Base-by-base conservation (phyloP, 352 stramenopile species). In the Globisporangium carolinianum region DNA sequence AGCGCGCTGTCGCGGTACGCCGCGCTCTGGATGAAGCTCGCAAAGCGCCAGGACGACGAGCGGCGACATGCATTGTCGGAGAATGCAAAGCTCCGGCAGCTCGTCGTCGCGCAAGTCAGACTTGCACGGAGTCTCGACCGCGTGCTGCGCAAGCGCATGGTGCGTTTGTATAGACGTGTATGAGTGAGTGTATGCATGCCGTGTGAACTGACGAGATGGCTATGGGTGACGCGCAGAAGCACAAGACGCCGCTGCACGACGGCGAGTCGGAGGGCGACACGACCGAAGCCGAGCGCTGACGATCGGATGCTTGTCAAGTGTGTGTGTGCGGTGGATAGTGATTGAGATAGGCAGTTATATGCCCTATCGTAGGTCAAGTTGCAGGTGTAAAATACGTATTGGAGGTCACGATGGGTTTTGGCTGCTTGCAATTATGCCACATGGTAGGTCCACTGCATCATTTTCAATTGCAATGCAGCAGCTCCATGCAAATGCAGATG, bases 1-100 rank as follows among this genome's bases (percentile, higher is more conserved):
- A 49, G 57, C 39, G n/a, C 49, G 11, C 35, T 53, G n/a, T 61
- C 49, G 18, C 62, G 57, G 6, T 62, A 57, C 37, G 57, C 57
- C 11, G 47, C 53, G 46, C 47, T 65, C 2, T 65, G 58, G 58
- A 56, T 55, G 58, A 58, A 60, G 46, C 32, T 65, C 7, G 59
- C 59, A 6, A 65, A 65, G 48, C 52, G 51, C n/a, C 59, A 65
- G 12, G 53, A 60, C 37, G 45, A 60, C 11, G 59, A 65, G 59
- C 49, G 51, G 17, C 52, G 52, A 7, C 46, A 41, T 2, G 45
- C 46, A 35, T 45, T 55, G 24, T 35, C 38, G 0, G 59, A 65
- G 53, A 65, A 65, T 38, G 14, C 17, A 7, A 65, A 65, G 59
- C 24, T 65, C 7, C 52, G 59, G 14, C 48, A 56, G 18, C 39